Conservation (phyloP, 2,329 filamentous ascomycete species). For the Arthrobotrys iridis region DNA sequence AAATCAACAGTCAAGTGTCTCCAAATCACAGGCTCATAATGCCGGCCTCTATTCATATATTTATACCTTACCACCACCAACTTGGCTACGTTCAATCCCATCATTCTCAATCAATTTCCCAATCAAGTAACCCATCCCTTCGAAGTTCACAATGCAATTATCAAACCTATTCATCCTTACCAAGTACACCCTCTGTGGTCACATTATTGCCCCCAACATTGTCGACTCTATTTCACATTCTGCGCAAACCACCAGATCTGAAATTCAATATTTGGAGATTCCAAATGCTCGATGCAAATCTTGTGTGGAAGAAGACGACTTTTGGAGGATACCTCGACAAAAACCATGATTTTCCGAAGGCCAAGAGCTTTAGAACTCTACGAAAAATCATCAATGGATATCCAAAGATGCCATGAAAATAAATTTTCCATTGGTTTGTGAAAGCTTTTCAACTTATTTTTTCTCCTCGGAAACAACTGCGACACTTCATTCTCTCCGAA, state of each 20-base stretch:
- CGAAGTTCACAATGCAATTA: background rate
- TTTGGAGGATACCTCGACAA: conserved; percentile 32
- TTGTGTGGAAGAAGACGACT: conserved; percentile 31
- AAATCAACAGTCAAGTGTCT: background rate
- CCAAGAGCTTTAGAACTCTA: conserved; percentile 8
- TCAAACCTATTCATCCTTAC: conserved; percentile 26
- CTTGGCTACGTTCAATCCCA: background rate
- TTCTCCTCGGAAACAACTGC: background rate
- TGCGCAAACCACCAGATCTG: background rate
- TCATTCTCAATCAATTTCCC: background rate
- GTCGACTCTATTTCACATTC: background rate
- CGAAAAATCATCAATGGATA: too few species aligned
- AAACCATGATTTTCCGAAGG: background rate
- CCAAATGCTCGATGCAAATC: conserved; percentile 8
- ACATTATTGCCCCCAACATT: conserved; percentile 15
- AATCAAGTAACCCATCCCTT: background rate
- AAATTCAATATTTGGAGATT: conserved; percentile 20
- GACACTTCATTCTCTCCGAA: too few species aligned
- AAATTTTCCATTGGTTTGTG: too few species aligned
- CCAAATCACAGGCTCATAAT: conserved; percentile 1
- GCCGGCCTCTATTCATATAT: background rate
- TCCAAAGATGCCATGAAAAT: too few species aligned
- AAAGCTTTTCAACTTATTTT: background rate
- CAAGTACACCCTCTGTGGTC: conserved; percentile 29
- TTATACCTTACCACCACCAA: background rate